phyloP scores from a whole-genome alignment of 176 grass and related monocot species.

The Rhynchospora tenuis region DNA sequence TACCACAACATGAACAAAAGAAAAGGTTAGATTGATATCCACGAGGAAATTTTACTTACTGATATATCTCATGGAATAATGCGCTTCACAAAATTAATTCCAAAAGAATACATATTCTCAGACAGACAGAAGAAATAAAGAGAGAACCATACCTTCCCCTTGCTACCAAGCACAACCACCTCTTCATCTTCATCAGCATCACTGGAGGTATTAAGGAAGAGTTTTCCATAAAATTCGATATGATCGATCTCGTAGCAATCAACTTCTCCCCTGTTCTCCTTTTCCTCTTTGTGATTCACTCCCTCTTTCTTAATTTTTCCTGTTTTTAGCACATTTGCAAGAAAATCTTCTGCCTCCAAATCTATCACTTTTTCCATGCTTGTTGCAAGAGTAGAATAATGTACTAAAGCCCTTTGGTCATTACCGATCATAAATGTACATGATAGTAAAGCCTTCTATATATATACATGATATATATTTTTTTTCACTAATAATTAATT shows the following conservation, averaged over 20 bases:
- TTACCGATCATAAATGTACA: neutral
- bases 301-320: constrained; percentile 28
- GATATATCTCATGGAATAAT: too few relatives aligned
- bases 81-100: too few relatives aligned
- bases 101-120: too few relatives aligned
- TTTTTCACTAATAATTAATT: neutral
- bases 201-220: constrained; percentile 1
- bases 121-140: too few relatives aligned
- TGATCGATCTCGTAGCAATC: constrained; percentile 45
- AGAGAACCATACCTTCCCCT: constrained; percentile 15
- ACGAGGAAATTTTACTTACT: too few relatives aligned
- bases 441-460: neutral
- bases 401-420: neutral
- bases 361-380: constrained; percentile 1
- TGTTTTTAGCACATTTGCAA: neutral
- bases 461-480: neutral
- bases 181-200: constrained; percentile 32
- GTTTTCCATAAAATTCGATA: constrained; percentile 30
- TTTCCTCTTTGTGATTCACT: neutral
- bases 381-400: neutral
- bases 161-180: constrained; percentile 37
- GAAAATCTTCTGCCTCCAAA: neutral
- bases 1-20: too few relatives aligned
- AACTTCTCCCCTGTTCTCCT: constrained; percentile 9
- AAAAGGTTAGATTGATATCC: too few relatives aligned